phyloP scores from a whole-genome alignment of 768 basidiomycete species.

The Trametes sanguinea region DNA sequence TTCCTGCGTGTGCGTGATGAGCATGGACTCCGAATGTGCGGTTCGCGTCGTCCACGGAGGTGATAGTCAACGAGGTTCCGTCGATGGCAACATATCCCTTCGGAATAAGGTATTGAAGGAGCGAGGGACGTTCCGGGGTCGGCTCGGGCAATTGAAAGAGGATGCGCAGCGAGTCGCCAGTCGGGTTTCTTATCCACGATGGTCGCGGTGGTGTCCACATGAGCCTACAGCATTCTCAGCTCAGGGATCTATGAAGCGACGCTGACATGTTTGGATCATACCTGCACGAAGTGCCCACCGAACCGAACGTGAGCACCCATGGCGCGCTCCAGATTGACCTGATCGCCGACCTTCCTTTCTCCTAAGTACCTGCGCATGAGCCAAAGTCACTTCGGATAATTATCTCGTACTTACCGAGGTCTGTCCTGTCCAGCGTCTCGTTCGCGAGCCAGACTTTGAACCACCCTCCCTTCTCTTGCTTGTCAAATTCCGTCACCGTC shows the following conservation, averaged over 20 bases:
- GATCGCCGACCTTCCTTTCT: constrained; percentile 72
- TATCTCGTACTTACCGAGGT: constrained; percentile 64
- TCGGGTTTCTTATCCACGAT: constrained; percentile 67
- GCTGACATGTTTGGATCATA: constrained; percentile 33
- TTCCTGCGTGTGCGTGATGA: constrained; percentile 91
- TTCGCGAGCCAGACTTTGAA: constrained; percentile 97
- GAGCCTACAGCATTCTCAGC: constrained; percentile 57
- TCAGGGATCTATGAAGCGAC: neutral
- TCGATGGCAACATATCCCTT: constrained; percentile 97
- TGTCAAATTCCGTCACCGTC: constrained; percentile 86
- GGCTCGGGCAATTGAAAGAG: constrained; percentile 73
- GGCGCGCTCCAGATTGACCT: constrained; percentile 91
- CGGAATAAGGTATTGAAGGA: constrained; percentile 82
- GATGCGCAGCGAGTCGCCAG: constrained; percentile 86
- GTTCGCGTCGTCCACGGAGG: constrained; percentile 64
- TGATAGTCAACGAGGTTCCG: constrained; percentile 91
- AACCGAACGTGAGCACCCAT: constrained; percentile 91
- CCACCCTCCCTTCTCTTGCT: constrained; percentile 62
- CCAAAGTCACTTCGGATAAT: too few species aligned
- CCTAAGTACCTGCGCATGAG: constrained; percentile 47
- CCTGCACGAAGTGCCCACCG: constrained; percentile 98
- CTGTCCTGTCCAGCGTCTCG: constrained; percentile 89
- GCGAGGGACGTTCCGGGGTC: constrained; percentile 56
- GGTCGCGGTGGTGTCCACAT: constrained; percentile 88
- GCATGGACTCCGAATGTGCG: constrained; percentile 84